These are phyloP conservation scores for Hyaloscypha bicolor DNA, from an alignment of 495 filamentous ascomycete genomes.

Conservation along the genomic window DNA sequence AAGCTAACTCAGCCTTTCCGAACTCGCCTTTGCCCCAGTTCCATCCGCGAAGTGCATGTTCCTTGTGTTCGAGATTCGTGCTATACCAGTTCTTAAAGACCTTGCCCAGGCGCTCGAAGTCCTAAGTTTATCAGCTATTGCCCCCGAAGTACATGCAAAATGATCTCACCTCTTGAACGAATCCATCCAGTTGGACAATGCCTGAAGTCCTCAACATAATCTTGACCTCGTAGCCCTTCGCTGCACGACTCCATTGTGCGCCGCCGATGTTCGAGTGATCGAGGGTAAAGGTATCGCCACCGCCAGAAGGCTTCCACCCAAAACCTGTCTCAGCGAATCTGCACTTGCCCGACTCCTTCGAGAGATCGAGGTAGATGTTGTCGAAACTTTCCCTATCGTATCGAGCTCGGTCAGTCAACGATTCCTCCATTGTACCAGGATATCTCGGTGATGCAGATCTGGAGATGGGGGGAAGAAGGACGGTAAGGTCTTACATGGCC, in stretches of 20 bases:
- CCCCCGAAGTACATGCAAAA: background rate
- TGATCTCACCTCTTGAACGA: conserved; percentile 75
- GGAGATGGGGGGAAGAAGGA: background rate
- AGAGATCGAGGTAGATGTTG: conserved; percentile 92
- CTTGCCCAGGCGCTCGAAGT: conserved; percentile 85
- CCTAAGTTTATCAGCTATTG: conserved; percentile 49
- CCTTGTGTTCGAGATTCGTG: conserved; percentile 84
- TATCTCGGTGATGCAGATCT: background rate
- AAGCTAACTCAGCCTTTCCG: conserved; percentile 88
- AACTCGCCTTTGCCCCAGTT: conserved; percentile 99
- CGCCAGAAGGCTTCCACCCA: conserved; percentile 88
- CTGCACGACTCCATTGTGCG: conserved; percentile 94
- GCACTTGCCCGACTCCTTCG: conserved; percentile 86
- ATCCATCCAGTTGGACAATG: conserved; percentile 93
- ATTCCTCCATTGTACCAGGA: background rate
- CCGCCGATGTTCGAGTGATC: conserved; percentile 77
- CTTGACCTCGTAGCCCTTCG: conserved; percentile 91
- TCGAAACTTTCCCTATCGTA: conserved; percentile 80
- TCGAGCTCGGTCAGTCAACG: conserved; percentile 12
- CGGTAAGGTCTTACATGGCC: conserved; percentile 16
- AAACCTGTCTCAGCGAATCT: conserved; percentile 90
- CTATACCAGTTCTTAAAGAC: conserved; percentile 97
- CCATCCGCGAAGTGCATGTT: conserved; percentile 96
- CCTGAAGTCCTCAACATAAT: conserved; percentile 79
- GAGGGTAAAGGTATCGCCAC: conserved; percentile 90